Percentiles rank a stretch among this genome's conserved stretches.
phyloP scores from a whole-genome alignment of 192 early-diverging fungal genomes.

The Phycomyces nitens region DNA sequence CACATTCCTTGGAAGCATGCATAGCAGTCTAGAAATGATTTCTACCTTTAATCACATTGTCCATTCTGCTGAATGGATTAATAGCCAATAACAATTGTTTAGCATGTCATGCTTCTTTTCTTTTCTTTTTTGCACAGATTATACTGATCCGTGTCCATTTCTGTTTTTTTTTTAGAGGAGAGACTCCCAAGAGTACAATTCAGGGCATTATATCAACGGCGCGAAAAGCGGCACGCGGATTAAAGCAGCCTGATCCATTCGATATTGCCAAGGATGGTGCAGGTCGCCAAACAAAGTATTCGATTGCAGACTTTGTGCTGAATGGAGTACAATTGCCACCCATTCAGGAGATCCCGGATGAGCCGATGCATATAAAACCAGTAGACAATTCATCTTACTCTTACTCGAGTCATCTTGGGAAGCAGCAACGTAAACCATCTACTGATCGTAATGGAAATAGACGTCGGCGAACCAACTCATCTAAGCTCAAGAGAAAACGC shows the following conservation, averaged over 20 bases:
- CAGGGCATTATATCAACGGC: slow-evolving; percentile 49
- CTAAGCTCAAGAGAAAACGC: slow-evolving; percentile 13
- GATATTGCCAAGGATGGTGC: slow-evolving; percentile 36
- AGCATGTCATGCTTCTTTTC: neutral
- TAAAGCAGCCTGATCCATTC: slow-evolving; percentile 36
- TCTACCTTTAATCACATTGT: neutral
- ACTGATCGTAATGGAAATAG: neutral
- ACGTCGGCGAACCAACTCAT: neutral
- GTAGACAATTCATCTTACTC: slow-evolving; percentile 18
- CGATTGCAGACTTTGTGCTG: slow-evolving; percentile 34
- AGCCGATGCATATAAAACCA: slow-evolving; percentile 29
- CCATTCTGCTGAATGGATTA: neutral
- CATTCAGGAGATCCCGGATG: slow-evolving; percentile 27
- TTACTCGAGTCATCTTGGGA: slow-evolving; percentile 6
- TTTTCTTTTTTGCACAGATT: neutral
- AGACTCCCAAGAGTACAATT: slow-evolving; percentile 46
- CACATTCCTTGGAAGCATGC: too few species aligned
- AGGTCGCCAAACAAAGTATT: slow-evolving; percentile 34
- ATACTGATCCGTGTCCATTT: neutral
- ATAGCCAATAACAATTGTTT: neutral
- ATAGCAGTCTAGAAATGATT: neutral
- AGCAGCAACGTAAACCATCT: slow-evolving; percentile 9
- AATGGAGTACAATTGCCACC: slow-evolving; percentile 24
- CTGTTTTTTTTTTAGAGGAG: slow-evolving; percentile 28
- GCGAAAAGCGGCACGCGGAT: slow-evolving; percentile 30